phyloP scores from a whole-genome alignment of 2,329 filamentous ascomycete species.

The Saccharata proteae region DNA sequence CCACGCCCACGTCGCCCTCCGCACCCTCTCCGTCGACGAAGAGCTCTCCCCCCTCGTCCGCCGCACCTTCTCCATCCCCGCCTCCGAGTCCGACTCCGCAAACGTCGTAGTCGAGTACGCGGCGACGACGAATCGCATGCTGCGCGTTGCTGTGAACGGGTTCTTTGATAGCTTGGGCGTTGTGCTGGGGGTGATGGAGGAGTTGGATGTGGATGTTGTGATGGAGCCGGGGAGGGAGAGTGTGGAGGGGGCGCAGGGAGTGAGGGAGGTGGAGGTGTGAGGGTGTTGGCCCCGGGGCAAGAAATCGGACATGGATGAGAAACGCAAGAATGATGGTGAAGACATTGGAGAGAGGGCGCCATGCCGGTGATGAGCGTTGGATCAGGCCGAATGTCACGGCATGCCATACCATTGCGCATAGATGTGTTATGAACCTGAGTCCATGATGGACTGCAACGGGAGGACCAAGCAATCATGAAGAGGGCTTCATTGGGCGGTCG shows the following conservation, averaged over 20 bases:
- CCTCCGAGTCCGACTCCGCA: constrained; percentile 9
- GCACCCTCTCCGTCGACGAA: constrained; percentile 69
- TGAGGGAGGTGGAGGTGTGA: constrained; percentile 57
- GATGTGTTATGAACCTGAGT: too few species aligned
- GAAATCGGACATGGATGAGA: not conserved
- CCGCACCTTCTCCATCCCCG: constrained; percentile 51
- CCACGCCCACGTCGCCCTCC: constrained; percentile 63
- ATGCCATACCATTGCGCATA: too few species aligned
- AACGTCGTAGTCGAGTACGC: constrained; percentile 65
- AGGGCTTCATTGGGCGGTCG: too few species aligned
- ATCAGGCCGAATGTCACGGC: too few species aligned
- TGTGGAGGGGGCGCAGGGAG: constrained; percentile 52
- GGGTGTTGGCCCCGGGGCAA: too few species aligned
- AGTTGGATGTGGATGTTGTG: constrained; percentile 75
- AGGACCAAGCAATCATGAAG: too few species aligned
- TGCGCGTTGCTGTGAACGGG: constrained; percentile 88
- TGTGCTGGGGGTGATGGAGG: constrained; percentile 79
- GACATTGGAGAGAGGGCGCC: too few species aligned
- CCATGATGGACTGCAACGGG: too few species aligned
- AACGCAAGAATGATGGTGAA: not conserved
- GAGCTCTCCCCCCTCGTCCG: constrained; percentile 79
- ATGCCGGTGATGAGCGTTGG: too few species aligned
- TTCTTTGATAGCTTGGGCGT: constrained; percentile 86
- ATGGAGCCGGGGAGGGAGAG: constrained; percentile 31
- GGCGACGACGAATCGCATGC: constrained; percentile 90